phyloP scores from a whole-genome alignment of 768 basidiomycete species.

The Mycena albidolilacea region DNA sequence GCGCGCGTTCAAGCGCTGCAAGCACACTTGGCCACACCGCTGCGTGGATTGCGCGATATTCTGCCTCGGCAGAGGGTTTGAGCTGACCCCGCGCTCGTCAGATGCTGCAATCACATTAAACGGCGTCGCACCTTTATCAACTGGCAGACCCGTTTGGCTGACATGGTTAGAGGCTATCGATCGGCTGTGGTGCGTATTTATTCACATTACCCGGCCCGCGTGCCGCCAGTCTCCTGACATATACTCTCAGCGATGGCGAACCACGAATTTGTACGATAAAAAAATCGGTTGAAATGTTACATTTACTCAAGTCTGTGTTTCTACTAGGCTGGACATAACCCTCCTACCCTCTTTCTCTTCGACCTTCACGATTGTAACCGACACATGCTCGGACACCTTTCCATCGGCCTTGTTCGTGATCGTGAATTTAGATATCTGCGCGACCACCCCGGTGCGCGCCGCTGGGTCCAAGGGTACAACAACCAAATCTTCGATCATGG shows the following conservation, averaged over 20 bases:
- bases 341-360: conserved; percentile 27
- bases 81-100: conserved; percentile 55
- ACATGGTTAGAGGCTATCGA: conserved; percentile 20
- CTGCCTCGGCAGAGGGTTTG: conserved; percentile 64
- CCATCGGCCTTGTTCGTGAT: conserved; percentile 19
- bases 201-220: conserved; percentile 6
- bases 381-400: neutral
- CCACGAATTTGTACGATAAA: too few relatives aligned
- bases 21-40: conserved; percentile 81
- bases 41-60: conserved; percentile 73
- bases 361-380: conserved; percentile 24
- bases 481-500: conserved; percentile 24
- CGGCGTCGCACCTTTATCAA: conserved; percentile 70
- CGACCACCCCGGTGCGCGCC: conserved; percentile 21
- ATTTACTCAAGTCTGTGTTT: conserved; percentile 7
- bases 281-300: too few relatives aligned
- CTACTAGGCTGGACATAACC: conserved; percentile 22
- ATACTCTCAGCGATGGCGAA: neutral
- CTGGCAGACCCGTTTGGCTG: conserved; percentile 75
- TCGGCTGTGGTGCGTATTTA: neutral
- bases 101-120: neutral
- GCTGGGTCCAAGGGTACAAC: conserved; percentile 11
- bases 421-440: conserved; percentile 20
- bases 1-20: conserved; percentile 69
- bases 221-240: conserved; percentile 20